phyloP scores from a whole-genome alignment of 768 basidiomycete genomes.

The Amanita thiersii region DNA sequence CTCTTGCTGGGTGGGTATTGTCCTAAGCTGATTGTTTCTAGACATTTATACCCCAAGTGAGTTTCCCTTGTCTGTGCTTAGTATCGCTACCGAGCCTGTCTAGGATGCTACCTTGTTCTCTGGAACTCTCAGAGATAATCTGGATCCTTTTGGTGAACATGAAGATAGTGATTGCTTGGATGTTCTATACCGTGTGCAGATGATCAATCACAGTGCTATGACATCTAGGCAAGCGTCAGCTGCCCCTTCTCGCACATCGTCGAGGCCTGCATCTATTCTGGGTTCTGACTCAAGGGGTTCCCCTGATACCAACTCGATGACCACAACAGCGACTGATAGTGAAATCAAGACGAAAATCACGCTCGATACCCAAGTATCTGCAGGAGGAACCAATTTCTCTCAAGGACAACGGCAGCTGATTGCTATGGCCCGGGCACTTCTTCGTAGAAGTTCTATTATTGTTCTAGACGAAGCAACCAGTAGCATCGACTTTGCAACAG shows the following conservation, averaged over 20 bases:
- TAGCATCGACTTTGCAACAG: slow-evolving; percentile 82
- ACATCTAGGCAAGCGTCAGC: slow-evolving; percentile 45
- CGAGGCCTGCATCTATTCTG: slow-evolving; percentile 33
- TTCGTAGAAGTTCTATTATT: slow-evolving; percentile 65
- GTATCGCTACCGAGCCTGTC: background rate
- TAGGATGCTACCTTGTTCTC: slow-evolving; percentile 73
- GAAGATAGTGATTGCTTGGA: slow-evolving; percentile 75
- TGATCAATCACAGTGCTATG: slow-evolving; percentile 46
- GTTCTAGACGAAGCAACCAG: slow-evolving; percentile 81
- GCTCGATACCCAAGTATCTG: slow-evolving; percentile 72
- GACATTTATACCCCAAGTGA: slow-evolving; percentile 71
- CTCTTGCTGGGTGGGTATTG: slow-evolving; percentile 2
- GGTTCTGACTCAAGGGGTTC: slow-evolving; percentile 29
- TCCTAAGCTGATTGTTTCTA: slow-evolving; percentile 16
- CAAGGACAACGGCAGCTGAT: slow-evolving; percentile 88
- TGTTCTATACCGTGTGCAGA: slow-evolving; percentile 73
- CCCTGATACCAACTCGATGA: slow-evolving; percentile 25
- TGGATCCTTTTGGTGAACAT: slow-evolving; percentile 77
- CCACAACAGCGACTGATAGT: slow-evolving; percentile 41
- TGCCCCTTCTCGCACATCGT: slow-evolving; percentile 34
- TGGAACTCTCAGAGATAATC: slow-evolving; percentile 66
- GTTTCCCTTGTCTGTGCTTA: slow-evolving; percentile 4
- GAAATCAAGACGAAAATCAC: slow-evolving; percentile 51
- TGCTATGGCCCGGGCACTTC: slow-evolving; percentile 76
- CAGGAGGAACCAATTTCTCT: slow-evolving; percentile 87